Conservation (phyloP, 2,329 filamentous ascomycete genomes). For the Rhinocladiella similis region DNA sequence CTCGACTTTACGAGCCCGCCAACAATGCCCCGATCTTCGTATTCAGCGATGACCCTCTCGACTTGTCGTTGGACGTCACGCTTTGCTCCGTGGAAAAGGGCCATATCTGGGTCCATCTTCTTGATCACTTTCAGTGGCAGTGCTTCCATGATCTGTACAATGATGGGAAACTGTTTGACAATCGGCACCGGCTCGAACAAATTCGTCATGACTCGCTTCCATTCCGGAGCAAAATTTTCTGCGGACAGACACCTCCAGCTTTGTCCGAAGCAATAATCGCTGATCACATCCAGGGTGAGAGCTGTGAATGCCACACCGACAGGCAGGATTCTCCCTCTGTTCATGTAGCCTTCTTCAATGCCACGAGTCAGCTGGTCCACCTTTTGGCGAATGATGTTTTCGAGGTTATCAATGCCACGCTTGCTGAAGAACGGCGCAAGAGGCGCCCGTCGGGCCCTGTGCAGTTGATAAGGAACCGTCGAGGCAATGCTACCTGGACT, state of each 20-base stretch:
- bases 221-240: constrained; percentile 5
- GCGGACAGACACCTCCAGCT: not conserved
- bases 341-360: not conserved
- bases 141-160: not conserved
- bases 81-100: constrained; percentile 1
- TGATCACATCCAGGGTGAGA: constrained; percentile 12
- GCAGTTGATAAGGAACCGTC: constrained; percentile 41
- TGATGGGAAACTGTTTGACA: not conserved
- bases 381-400: not conserved
- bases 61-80: constrained; percentile 8
- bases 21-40: not conserved
- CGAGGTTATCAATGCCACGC: constrained; percentile 32
- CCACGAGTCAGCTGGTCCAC: constrained; percentile 1
- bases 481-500: not conserved
- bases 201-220: constrained; percentile 4
- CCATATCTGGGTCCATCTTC: constrained; percentile 2
- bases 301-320: constrained; percentile 5
- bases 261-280: constrained; percentile 12
- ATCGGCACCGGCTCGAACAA: constrained; percentile 2
- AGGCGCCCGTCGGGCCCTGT: constrained; percentile 38
- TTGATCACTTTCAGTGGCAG: no score
- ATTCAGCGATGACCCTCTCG: constrained; percentile 11
- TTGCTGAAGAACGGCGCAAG: constrained; percentile 47
- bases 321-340: not conserved
- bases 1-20: not conserved